Percentiles rank a stretch among this genome's conserved stretches.
These are phyloP conservation scores for Gossypium gossypioides DNA, from an alignment of 441 rosid species.

Conservation along the genomic window DNA sequence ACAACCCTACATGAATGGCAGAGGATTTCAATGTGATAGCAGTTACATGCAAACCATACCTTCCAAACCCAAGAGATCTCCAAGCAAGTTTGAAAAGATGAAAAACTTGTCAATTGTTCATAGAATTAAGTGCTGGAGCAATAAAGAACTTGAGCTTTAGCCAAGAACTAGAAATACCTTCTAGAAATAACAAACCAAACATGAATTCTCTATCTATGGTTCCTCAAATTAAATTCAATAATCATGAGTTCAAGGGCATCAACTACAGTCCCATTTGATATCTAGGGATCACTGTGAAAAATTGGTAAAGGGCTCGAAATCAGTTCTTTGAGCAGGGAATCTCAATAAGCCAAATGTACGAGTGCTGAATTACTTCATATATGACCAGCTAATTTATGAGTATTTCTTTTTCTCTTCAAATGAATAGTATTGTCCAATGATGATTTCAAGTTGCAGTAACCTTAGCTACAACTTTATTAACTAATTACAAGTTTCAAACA, in stretches of 20 bases:
- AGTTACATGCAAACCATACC: neutral
- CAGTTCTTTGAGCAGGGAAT: neutral
- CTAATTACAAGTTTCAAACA: neutral
- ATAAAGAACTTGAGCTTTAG: neutral
- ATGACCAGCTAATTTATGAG: neutral
- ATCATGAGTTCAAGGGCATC: neutral
- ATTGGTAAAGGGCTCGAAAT: neutral
- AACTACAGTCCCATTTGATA: neutral
- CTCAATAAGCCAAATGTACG: neutral
- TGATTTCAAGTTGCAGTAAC: neutral
- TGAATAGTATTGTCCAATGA: neutral
- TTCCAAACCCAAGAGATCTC: neutral
- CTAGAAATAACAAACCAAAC: neutral
- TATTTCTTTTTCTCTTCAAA: neutral
- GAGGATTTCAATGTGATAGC: neutral
- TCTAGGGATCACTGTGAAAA: neutral
- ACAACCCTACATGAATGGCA: neutral
- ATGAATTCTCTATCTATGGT: neutral
- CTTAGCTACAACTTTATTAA: neutral
- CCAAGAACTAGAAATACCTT: neutral
- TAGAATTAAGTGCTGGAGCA: neutral
- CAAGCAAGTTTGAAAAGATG: neutral
- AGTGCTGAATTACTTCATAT: neutral
- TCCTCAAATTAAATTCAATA: neutral
- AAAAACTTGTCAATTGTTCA: neutral